phyloP scores from a whole-genome alignment of 1,284 basidiomycete genomes.

The Ceratobasidium sp. region DNA sequence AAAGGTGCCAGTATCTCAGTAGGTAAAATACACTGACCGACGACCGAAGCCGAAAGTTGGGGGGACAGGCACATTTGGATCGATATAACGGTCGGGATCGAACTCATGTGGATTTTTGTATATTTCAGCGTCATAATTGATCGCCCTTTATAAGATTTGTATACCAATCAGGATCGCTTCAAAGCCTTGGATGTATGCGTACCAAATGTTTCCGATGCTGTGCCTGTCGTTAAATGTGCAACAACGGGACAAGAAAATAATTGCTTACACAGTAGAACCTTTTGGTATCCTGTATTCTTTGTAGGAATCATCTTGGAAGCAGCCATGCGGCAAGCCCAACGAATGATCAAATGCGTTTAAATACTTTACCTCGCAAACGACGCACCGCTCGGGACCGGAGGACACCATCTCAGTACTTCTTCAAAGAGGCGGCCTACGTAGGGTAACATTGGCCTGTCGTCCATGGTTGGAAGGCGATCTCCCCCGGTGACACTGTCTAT shows the following conservation, averaged over 20 bases:
- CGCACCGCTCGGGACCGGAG: constrained; percentile 14
- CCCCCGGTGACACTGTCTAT: constrained; percentile 29
- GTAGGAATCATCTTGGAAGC: constrained; percentile 50
- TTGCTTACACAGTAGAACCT: constrained; percentile 43
- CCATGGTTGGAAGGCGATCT: constrained; percentile 20
- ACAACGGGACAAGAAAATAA: too few relatives aligned
- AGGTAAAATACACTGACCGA: neutral
- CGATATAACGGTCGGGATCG: constrained; percentile 5
- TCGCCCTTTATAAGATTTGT: neutral
- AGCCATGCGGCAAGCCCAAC: constrained; percentile 50
- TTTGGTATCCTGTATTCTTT: constrained; percentile 52
- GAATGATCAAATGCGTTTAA: neutral
- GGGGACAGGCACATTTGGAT: neutral
- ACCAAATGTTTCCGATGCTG: constrained; percentile 22
- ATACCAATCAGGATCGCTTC: too few relatives aligned
- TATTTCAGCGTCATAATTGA: neutral
- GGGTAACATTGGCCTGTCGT: constrained; percentile 20
- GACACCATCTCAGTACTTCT: constrained; percentile 38
- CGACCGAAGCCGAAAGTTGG: constrained; percentile 1
- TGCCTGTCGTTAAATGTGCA: too few relatives aligned
- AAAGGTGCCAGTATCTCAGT: too few relatives aligned
- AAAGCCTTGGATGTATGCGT: neutral
- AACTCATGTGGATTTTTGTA: neutral
- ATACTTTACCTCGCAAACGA: too few relatives aligned
- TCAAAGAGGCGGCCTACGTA: constrained; percentile 33